Percentiles rank a stretch among this genome's conserved stretches.
These are phyloP conservation scores for Aleurites moluccanus DNA, from an alignment of 441 rosid species.

Conservation along the genomic window DNA sequence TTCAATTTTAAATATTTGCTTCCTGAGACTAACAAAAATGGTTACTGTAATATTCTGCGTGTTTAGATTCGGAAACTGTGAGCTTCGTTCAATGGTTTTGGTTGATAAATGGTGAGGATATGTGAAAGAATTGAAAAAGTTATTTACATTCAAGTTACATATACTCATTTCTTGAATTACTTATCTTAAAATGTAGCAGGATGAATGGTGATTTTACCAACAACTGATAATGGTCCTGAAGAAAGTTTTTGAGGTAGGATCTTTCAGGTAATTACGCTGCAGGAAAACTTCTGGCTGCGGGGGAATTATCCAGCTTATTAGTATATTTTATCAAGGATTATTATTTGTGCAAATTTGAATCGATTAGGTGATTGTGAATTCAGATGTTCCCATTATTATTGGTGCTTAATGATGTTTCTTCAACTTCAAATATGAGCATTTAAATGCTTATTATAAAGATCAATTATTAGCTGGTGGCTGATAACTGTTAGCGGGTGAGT, in stretches of 20 bases:
- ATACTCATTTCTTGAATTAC: background rate
- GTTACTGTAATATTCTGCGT: background rate
- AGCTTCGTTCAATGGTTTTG: slow-evolving; percentile 53
- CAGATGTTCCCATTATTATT: background rate
- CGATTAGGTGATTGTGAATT: background rate
- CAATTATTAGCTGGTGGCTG: no score
- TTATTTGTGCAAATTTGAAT: no score
- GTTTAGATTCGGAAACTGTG: slow-evolving; percentile 66
- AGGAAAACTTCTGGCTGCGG: background rate
- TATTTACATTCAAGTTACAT: background rate
- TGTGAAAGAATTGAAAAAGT: background rate
- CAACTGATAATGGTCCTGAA: background rate
- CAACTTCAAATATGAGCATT: background rate
- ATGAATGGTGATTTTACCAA: background rate
- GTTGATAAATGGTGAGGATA: slow-evolving; percentile 27
- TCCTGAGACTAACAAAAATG: background rate
- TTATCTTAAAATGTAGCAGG: background rate
- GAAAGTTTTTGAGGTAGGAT: background rate
- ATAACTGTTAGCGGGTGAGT: no score
- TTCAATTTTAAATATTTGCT: background rate
- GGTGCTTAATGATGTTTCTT: background rate
- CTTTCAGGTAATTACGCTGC: background rate
- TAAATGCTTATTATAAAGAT: background rate
- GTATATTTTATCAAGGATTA: no score
- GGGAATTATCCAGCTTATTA: no score